Conservation (phyloP, 495 filamentous ascomycete genomes). For the Letharia columbiana region DNA sequence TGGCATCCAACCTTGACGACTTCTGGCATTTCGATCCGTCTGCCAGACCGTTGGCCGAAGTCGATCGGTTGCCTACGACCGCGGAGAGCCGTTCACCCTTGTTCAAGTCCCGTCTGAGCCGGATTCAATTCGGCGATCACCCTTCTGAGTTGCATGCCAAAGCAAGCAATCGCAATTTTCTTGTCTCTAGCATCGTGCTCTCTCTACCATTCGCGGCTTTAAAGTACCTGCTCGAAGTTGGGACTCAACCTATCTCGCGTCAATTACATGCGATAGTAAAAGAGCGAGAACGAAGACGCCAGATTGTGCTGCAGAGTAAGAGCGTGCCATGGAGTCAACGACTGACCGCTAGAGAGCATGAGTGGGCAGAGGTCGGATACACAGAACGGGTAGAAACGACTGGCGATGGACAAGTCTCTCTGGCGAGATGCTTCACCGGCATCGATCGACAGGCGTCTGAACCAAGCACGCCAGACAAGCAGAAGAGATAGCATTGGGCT, state of each 20-base stretch:
- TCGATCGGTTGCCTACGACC: slow-evolving; percentile 28
- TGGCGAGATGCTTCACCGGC: slow-evolving; percentile 11
- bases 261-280: slow-evolving; percentile 43
- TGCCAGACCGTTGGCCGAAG: slow-evolving; percentile 24
- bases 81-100: slow-evolving; percentile 28
- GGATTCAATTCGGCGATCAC: slow-evolving; percentile 59
- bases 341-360: slow-evolving; percentile 10
- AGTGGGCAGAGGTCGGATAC: slow-evolving; percentile 19
- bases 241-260: slow-evolving; percentile 39
- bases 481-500: background rate
- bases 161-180: slow-evolving; percentile 28
- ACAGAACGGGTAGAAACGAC: slow-evolving; percentile 13
- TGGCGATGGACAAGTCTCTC: slow-evolving; percentile 6
- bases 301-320: slow-evolving; percentile 10
- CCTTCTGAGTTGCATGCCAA: slow-evolving; percentile 36
- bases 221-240: slow-evolving; percentile 46
- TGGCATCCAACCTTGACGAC: slow-evolving; percentile 21
- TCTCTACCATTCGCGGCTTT: slow-evolving; percentile 55
- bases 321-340: slow-evolving; percentile 3
- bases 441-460: slow-evolving; percentile 10
- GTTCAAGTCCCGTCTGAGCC: slow-evolving; percentile 44
- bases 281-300: slow-evolving; percentile 46
- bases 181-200: slow-evolving; percentile 53
- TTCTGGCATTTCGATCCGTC: slow-evolving; percentile 33
- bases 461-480: background rate